A percentile compares a stretch with the other conserved stretches of the same genome.
These are phyloP conservation scores for Stylosanthes scabra DNA, from an alignment of 331 rosid genomes.

Conservation along the genomic window DNA sequence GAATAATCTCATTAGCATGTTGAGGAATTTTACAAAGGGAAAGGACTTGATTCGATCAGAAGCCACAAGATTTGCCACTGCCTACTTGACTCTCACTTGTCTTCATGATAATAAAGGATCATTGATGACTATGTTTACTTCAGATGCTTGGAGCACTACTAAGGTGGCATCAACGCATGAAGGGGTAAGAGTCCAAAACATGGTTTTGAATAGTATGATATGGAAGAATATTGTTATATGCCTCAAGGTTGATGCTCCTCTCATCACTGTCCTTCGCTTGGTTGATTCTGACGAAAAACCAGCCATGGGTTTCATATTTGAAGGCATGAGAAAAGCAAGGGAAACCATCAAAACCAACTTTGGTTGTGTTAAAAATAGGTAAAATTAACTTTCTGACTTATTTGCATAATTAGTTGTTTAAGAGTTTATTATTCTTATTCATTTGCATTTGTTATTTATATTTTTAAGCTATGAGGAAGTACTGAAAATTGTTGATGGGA, in stretches of 20 bases:
- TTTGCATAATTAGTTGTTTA: too few relatives aligned
- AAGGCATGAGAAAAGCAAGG: neutral
- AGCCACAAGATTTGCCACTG: neutral
- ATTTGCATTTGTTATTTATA: too few relatives aligned
- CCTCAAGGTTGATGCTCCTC: neutral
- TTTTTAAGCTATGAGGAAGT: neutral
- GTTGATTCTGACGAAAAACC: neutral
- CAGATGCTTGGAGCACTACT: neutral
- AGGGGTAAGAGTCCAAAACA: neutral
- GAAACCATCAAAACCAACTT: neutral
- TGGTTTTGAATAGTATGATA: too few relatives aligned
- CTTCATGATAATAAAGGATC: neutral
- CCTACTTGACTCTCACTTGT: neutral
- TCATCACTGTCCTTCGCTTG: neutral
- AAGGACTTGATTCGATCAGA: neutral
- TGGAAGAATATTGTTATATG: neutral
- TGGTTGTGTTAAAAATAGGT: neutral
- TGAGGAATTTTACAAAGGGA: too few relatives aligned
- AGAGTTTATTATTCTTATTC: neutral
- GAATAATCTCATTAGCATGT: too few relatives aligned
- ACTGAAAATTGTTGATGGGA: neutral
- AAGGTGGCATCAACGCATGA: neutral
- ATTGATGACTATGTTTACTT: neutral
- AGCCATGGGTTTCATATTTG: neutral
- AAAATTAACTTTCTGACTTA: too few relatives aligned